Evolutionary conservation across 768 basidiomycete genomes (phyloP).

Genomic region (Calocybe gangraenosa): DNA sequence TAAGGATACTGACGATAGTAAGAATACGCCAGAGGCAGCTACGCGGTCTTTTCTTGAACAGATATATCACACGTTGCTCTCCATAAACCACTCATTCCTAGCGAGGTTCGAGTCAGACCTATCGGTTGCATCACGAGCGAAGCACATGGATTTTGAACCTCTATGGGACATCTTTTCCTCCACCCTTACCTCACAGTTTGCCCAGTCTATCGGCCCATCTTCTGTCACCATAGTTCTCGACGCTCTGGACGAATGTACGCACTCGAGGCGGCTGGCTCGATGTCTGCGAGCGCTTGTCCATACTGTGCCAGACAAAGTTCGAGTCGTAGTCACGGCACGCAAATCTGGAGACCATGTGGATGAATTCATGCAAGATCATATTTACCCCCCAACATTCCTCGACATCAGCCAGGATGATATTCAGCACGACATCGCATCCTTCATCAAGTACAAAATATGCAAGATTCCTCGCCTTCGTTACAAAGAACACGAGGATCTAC

Average conservation of each 20-base stretch:
- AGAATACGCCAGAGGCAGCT: not conserved
- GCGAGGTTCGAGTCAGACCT: not conserved
- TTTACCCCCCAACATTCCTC: not conserved
- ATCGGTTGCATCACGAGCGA: no score
- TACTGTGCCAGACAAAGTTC: not conserved
- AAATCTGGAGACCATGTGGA: constrained; percentile 5
- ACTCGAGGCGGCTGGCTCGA: not conserved
- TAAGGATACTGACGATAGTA: not conserved
- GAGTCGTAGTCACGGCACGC: constrained; percentile 1
- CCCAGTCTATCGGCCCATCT: not conserved
- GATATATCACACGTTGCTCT: not conserved
- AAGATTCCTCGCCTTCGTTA: constrained; percentile 1
- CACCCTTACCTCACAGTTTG: not conserved
- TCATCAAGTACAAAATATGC: not conserved
- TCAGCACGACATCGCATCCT: constrained; percentile 1
- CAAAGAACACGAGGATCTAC: not conserved
- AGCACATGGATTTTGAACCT: not conserved
- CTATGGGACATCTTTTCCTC: constrained; percentile 5
- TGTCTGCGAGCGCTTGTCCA: not conserved
- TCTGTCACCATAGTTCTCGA: not conserved
- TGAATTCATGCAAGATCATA: not conserved
- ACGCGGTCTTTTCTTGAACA: constrained; percentile 2
- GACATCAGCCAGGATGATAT: not conserved
- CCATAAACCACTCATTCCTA: not conserved
- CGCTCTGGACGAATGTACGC: constrained; percentile 6